Percentiles rank a stretch among this genome's conserved stretches.
These are phyloP conservation scores for Suillus discolor DNA, from an alignment of 768 basidiomycete species.

Conservation along the genomic window DNA sequence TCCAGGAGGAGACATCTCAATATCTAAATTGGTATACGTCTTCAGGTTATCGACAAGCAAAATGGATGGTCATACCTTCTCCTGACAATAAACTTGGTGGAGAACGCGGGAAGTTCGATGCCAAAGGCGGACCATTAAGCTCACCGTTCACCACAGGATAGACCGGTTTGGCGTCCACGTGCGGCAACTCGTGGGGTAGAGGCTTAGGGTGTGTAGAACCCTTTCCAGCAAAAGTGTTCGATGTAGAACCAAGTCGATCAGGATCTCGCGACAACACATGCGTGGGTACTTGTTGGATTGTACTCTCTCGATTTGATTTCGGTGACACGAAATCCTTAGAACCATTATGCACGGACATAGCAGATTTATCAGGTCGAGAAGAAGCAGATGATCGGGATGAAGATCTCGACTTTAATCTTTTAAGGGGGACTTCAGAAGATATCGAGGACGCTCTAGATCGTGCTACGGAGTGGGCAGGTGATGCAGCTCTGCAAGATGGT, in stretches of 20 bases:
- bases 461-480: slow-evolving; percentile 21
- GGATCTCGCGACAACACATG: not conserved
- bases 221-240: slow-evolving; percentile 10
- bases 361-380: slow-evolving; percentile 22
- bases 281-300: not conserved
- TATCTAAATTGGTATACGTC: not conserved
- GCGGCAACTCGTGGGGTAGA: slow-evolving; percentile 25
- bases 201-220: slow-evolving; percentile 17
- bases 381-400: slow-evolving; percentile 58
- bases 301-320: slow-evolving; percentile 2
- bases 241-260: slow-evolving; percentile 10
- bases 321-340: not conserved
- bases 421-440: slow-evolving; percentile 32
- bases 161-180: slow-evolving; percentile 22
- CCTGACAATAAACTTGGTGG: not conserved
- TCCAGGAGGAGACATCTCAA: slow-evolving; percentile 9
- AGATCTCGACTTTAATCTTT: slow-evolving; percentile 45
- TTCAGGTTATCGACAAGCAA: slow-evolving; percentile 7
- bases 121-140: slow-evolving; percentile 16
- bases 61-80: not conserved
- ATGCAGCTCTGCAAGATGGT: slow-evolving; percentile 15
- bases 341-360: slow-evolving; percentile 26
- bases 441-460: slow-evolving; percentile 32
- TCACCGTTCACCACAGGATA: slow-evolving; percentile 17
- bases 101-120: slow-evolving; percentile 1